These are phyloP conservation scores for Discostella stelligera DNA, from an alignment of 352 stramenopile genomes.

Conservation along the genomic window DNA sequence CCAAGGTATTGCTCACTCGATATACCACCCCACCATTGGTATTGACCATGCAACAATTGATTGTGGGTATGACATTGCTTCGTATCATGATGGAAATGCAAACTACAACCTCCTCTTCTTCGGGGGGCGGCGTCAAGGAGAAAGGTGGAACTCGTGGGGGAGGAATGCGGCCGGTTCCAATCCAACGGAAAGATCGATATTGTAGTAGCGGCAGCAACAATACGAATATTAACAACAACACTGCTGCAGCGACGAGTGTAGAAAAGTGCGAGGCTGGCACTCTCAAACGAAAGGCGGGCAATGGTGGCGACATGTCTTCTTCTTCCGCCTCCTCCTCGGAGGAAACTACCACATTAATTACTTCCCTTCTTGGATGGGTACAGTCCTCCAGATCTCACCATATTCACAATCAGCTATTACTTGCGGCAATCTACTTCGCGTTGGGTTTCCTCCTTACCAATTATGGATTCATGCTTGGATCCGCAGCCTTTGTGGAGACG, in stretches of 20 bases:
- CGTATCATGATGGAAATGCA: constrained; percentile 19
- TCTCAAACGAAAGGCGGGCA: constrained; percentile 17
- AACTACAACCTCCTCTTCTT: neutral
- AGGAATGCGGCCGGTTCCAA: constrained; percentile 37
- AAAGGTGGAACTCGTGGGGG: neutral
- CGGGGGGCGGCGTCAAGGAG: constrained; percentile 2
- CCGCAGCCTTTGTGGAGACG: constrained; percentile 78
- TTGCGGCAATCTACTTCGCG: constrained; percentile 64
- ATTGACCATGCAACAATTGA: constrained; percentile 75
- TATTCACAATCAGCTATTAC: constrained; percentile 53
- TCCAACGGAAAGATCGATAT: constrained; percentile 13
- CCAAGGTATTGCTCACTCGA: constrained; percentile 69
- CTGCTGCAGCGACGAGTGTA: constrained; percentile 1
- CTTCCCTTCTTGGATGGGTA: constrained; percentile 26
- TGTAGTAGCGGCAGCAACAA: neutral
- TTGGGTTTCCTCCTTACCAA: constrained; percentile 78
- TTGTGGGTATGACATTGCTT: constrained; percentile 68
- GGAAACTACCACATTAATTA: constrained; percentile 7
- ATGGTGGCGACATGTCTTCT: neutral
- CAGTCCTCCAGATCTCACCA: constrained; percentile 12
- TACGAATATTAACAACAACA: neutral
- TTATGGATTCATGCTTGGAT: constrained; percentile 58
- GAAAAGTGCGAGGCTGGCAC: constrained; percentile 20
- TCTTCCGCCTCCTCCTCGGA: neutral
- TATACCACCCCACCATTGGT: constrained; percentile 58